Conservation (phyloP, 2,329 filamentous ascomycete species). For the Ophiostoma triangulosporum region DNA sequence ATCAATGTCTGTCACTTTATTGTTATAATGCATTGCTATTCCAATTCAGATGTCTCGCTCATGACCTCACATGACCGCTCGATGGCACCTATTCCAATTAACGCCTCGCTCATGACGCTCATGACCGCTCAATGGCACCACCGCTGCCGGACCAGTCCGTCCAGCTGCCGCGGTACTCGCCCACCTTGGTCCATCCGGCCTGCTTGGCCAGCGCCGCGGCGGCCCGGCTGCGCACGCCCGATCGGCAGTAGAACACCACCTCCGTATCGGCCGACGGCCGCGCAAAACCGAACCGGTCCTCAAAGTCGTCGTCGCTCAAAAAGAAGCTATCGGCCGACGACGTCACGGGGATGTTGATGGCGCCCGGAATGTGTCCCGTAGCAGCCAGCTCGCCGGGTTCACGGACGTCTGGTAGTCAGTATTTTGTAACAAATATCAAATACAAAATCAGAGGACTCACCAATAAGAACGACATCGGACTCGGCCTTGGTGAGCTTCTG, state of each 20-base stretch:
- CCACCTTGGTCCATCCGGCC: constrained; percentile 59
- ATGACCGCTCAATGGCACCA: constrained; percentile 39
- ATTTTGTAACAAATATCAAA: neutral
- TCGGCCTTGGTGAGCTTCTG: constrained; percentile 23
- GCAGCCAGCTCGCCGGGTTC: constrained; percentile 53
- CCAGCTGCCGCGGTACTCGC: constrained; percentile 66
- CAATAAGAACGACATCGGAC: constrained; percentile 31
- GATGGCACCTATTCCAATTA: no score
- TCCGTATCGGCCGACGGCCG: constrained; percentile 44
- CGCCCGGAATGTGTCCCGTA: constrained; percentile 62
- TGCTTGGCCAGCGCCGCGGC: constrained; percentile 65
- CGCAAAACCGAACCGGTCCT: constrained; percentile 65
- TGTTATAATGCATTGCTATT: no score
- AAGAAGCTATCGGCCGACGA: constrained; percentile 69
- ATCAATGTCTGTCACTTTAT: no score
- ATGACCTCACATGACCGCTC: no score
- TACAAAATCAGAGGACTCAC: constrained; percentile 20
- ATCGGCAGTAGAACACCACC: constrained; percentile 85
- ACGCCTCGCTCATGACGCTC: no score
- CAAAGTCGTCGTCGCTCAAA: constrained; percentile 63
- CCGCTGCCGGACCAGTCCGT: constrained; percentile 68
- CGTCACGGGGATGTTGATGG: constrained; percentile 70
- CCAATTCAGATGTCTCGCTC: no score
- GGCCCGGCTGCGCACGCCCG: constrained; percentile 67
- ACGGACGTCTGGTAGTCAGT: constrained; percentile 44